Conservation (phyloP, 1,284 basidiomycete genomes). For the Kalmanozyma brasiliensis region DNA sequence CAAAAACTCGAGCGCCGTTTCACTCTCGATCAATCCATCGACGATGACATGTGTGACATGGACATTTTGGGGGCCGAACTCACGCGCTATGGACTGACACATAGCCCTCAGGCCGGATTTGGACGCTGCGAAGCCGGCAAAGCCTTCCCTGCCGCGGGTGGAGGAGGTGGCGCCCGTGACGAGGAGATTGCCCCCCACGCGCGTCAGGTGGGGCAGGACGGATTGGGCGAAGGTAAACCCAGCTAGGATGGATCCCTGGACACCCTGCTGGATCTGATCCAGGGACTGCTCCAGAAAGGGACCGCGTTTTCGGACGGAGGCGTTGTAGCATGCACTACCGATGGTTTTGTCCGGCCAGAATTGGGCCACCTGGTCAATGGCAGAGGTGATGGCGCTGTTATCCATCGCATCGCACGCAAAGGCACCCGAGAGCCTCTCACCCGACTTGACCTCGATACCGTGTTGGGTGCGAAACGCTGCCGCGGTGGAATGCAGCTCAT, state of each 20-base stretch:
- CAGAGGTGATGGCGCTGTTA: constrained; percentile 22
- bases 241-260: constrained; percentile 47
- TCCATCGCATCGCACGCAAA: constrained; percentile 57
- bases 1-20: constrained; percentile 44
- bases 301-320: constrained; percentile 45
- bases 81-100: constrained; percentile 54
- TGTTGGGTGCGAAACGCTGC: constrained; percentile 12
- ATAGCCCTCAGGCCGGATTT: constrained; percentile 49
- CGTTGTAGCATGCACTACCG: constrained; percentile 58
- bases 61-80: constrained; percentile 45
- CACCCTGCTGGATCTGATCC: constrained; percentile 38
- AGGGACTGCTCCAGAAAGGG: constrained; percentile 44
- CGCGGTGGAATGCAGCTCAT: constrained; percentile 25
- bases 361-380: constrained; percentile 22
- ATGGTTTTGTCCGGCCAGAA: constrained; percentile 46
- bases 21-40: constrained; percentile 57
- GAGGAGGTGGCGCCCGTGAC: constrained; percentile 57
- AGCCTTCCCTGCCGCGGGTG: constrained; percentile 51
- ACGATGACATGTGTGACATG: constrained; percentile 58
- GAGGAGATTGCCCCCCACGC: constrained; percentile 45
- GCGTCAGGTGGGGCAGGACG: constrained; percentile 3
- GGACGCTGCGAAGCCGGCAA: constrained; percentile 56
- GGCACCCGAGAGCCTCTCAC: constrained; percentile 26
- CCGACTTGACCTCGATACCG: not conserved
- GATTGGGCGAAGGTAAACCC: constrained; percentile 55